A percentile compares a stretch with the other conserved stretches of the same genome.
Conservation (phyloP, 805 yeast species). For the Myxozyma neotropica region DNA sequence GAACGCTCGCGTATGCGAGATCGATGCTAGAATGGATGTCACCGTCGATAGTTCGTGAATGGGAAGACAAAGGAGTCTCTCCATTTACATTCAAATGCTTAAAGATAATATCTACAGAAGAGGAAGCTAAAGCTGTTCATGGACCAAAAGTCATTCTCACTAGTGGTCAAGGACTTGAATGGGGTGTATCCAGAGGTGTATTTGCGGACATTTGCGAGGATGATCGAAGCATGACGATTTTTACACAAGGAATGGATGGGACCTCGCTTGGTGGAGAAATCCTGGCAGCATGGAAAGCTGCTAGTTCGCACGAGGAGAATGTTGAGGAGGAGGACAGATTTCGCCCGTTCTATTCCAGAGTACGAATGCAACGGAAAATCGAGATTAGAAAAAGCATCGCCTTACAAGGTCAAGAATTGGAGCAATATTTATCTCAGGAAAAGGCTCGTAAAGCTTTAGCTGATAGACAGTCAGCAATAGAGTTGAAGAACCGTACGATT, state of each 20-base stretch:
- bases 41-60: slow-evolving; percentile 75
- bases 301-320: not conserved
- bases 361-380: slow-evolving; percentile 13
- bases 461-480: slow-evolving; percentile 40
- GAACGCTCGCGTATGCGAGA: slow-evolving; percentile 76
- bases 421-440: slow-evolving; percentile 36
- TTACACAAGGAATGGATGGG: slow-evolving; percentile 66
- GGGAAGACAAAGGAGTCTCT: slow-evolving; percentile 72
- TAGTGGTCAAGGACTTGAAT: slow-evolving; percentile 64
- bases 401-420: slow-evolving; percentile 44
- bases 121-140: slow-evolving; percentile 41
- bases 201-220: slow-evolving; percentile 53
- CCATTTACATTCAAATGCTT: slow-evolving; percentile 78
- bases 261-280: slow-evolving; percentile 55
- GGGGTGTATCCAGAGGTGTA: slow-evolving; percentile 56
- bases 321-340: slow-evolving; percentile 3
- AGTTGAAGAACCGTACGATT: slow-evolving; percentile 45
- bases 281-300: slow-evolving; percentile 39
- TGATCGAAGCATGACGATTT: slow-evolving; percentile 64
- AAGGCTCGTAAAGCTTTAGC: slow-evolving; percentile 36
- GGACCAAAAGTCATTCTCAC: slow-evolving; percentile 71
- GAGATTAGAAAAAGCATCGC: slow-evolving; percentile 42
- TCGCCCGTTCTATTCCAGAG: slow-evolving; percentile 1
- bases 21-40: slow-evolving; percentile 97
- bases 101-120: slow-evolving; percentile 62